These are phyloP conservation scores for Tuber magnatum DNA, from an alignment of 495 filamentous ascomycete species.

Conservation along the genomic window DNA sequence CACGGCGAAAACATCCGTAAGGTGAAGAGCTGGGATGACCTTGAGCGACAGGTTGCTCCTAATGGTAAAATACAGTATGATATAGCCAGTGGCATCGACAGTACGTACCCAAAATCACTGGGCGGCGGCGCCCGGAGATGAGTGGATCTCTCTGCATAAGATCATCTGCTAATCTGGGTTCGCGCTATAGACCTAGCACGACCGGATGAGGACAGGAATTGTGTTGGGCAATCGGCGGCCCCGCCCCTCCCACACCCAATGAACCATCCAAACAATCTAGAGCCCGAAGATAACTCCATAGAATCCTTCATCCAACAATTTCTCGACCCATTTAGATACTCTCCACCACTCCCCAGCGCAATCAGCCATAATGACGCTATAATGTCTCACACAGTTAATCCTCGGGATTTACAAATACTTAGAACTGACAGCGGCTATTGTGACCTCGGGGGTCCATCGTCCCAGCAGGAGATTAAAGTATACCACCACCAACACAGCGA, in stretches of 20 bases:
- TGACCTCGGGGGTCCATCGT: neutral
- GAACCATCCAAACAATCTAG: neutral
- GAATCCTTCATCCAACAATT: neutral
- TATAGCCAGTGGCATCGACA: neutral
- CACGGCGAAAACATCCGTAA: neutral
- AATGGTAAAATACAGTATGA: neutral
- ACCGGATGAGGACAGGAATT: neutral
- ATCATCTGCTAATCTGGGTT: neutral
- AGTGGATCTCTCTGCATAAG: neutral
- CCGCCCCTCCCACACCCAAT: too few relatives aligned
- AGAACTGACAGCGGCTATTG: neutral
- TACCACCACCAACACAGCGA: neutral
- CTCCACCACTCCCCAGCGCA: accelerated
- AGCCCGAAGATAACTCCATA: too few relatives aligned
- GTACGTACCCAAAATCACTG: neutral
- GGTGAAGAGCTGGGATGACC: neutral
- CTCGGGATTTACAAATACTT: neutral
- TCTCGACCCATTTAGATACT: neutral
- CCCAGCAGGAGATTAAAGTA: neutral
- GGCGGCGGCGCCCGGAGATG: neutral
- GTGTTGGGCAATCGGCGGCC: neutral
- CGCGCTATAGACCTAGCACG: neutral
- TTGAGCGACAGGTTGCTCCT: neutral
- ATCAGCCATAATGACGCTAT: neutral
- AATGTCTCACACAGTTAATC: neutral